These are phyloP conservation scores for Phytophthora sp. DNA, from an alignment of 352 stramenopile species.

Conservation along the genomic window DNA sequence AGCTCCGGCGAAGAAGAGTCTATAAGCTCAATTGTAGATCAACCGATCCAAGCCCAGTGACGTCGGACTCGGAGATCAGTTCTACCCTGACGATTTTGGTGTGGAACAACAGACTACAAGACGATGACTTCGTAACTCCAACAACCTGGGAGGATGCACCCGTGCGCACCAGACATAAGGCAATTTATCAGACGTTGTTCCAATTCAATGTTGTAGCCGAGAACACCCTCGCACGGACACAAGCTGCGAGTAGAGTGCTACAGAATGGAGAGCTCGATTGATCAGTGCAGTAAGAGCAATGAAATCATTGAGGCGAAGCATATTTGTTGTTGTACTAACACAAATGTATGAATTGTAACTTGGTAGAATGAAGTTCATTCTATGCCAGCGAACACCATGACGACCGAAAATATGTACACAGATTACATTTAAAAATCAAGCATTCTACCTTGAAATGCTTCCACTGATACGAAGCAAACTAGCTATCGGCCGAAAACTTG, in stretches of 20 bases:
- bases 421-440: too few relatives aligned
- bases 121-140: conserved; percentile 26
- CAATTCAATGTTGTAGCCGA: conserved; percentile 26
- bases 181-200: conserved; percentile 16
- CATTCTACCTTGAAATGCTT: too few relatives aligned
- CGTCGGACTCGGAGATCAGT: conserved; percentile 19
- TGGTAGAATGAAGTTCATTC: too few relatives aligned
- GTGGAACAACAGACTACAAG: not conserved
- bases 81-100: conserved; percentile 22
- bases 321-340: too few relatives aligned
- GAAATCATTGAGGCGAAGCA: too few relatives aligned
- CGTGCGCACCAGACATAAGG: not conserved
- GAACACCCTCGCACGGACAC: conserved; percentile 20
- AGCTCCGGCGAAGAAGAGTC: conserved; percentile 28
- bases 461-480: too few relatives aligned
- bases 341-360: not conserved
- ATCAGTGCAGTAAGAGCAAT: not conserved
- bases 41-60: conserved; percentile 23
- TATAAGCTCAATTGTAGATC: conserved; percentile 15
- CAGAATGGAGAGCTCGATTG: conserved; percentile 26
- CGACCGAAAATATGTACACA: too few relatives aligned
- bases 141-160: not conserved
- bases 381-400: too few relatives aligned
- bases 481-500: too few relatives aligned
- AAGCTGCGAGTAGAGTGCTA: conserved; percentile 17